Evolutionary conservation across 2,329 filamentous ascomycete genomes (phyloP).

Genomic region (Fusarium foetens): DNA sequence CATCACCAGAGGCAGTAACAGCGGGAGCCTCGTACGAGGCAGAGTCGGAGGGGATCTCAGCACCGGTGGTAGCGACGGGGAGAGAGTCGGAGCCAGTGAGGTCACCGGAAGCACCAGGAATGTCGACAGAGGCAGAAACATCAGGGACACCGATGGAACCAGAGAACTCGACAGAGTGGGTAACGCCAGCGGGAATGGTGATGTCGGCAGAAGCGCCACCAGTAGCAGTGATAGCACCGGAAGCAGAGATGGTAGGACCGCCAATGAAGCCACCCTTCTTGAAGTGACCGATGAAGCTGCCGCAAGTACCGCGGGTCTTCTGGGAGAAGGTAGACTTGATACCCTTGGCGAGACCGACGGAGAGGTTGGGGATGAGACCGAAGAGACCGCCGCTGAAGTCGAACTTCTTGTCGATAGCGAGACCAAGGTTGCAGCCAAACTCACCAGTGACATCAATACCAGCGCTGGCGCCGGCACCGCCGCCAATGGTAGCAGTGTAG

Average conservation of each 20-base stretch:
- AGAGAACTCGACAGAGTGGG: conserved; percentile 14
- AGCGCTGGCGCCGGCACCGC: conserved; percentile 49
- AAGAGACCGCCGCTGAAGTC: conserved; percentile 47
- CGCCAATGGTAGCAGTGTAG: conserved; percentile 57
- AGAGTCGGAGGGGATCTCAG: not conserved
- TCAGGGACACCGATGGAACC: conserved; percentile 2
- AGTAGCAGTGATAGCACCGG: conserved; percentile 24
- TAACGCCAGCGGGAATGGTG: conserved; percentile 17
- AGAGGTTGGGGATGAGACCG: conserved; percentile 53
- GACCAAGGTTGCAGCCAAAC: conserved; percentile 37
- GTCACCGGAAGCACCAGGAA: conserved; percentile 8
- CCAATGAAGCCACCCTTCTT: conserved; percentile 15
- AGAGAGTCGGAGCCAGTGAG: not conserved
- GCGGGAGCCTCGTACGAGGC: not conserved
- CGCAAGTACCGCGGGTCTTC: conserved; percentile 30
- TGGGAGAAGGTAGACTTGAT: conserved; percentile 28
- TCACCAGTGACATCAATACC: conserved; percentile 44
- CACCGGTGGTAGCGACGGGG: not conserved
- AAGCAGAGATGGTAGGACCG: conserved; percentile 25
- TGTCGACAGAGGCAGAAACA: not conserved
- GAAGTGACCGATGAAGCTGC: conserved; percentile 30
- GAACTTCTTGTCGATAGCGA: conserved; percentile 36
- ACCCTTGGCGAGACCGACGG: conserved; percentile 48
- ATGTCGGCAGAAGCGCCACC: conserved; percentile 5
- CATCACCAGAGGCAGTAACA: not conserved